Evolutionary conservation across 257 asterid species (phyloP).

Genomic region (Thymus mandschuricus): DNA sequence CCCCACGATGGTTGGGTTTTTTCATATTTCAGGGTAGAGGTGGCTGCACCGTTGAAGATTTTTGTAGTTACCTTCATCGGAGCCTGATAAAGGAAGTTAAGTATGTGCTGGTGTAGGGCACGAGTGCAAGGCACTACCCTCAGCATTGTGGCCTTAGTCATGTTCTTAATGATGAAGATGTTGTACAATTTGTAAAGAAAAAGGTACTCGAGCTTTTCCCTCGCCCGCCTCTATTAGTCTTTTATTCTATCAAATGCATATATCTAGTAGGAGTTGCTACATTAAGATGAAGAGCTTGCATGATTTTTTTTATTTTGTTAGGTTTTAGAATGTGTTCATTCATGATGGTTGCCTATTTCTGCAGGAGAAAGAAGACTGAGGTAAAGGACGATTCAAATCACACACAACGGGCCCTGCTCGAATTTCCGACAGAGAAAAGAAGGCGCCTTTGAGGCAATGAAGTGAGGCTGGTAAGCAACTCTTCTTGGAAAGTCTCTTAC

Average conservation of each 20-base stretch:
- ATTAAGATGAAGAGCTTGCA: neutral
- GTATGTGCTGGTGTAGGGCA: constrained; percentile 96
- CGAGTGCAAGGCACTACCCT: constrained; percentile 93
- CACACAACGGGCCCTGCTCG: constrained; percentile 87
- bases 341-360: neutral
- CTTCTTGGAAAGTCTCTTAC: constrained; percentile 5
- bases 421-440: constrained; percentile 89
- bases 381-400: constrained; percentile 91
- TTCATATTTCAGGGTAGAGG: constrained; percentile 90
- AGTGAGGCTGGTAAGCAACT: constrained; percentile 7
- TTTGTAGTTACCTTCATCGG: constrained; percentile 96
- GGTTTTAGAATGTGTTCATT: neutral
- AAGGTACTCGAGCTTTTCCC: constrained; percentile 60
- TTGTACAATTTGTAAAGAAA: constrained; percentile 96
- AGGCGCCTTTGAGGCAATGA: constrained; percentile 88
- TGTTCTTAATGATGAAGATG: constrained; percentile 89
- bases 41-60: constrained; percentile 94
- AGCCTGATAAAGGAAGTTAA: constrained; percentile 93
- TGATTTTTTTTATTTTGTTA: neutral
- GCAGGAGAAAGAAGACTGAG: constrained; percentile 84
- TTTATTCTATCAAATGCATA: too few relatives aligned
- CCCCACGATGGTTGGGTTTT: constrained; percentile 8
- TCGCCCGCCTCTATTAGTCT: too few relatives aligned
- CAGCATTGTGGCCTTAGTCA: constrained; percentile 97
- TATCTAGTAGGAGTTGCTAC: constrained; percentile 8